Conservation (phyloP, 129 eudicot species). For the Saposhnikovia divaricata region DNA sequence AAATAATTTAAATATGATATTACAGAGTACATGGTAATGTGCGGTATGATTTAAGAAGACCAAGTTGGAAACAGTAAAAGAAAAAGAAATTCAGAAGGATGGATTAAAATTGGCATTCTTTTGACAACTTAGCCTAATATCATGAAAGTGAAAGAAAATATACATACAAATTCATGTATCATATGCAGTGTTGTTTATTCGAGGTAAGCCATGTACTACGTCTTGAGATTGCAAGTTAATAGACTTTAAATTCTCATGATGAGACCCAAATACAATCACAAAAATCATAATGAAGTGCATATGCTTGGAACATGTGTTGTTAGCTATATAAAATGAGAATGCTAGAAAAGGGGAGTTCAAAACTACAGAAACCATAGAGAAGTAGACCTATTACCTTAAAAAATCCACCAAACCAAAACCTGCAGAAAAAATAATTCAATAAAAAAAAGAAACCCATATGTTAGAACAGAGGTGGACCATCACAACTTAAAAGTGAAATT, state of each 20-base stretch:
- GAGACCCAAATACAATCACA: background rate
- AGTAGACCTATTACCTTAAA: conserved; percentile 49
- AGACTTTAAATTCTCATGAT: background rate
- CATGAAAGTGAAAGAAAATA: background rate
- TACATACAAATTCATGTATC: background rate
- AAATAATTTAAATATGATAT: background rate
- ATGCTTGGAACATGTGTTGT: background rate
- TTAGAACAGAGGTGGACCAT: background rate
- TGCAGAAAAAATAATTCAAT: conserved; percentile 26
- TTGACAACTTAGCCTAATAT: background rate
- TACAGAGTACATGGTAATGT: background rate
- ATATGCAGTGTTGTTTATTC: background rate
- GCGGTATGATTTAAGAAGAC: background rate
- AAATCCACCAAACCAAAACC: conserved; percentile 94
- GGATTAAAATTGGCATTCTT: background rate
- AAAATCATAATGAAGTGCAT: background rate
- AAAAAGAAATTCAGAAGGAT: background rate
- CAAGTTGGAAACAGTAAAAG: background rate
- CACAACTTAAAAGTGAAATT: conserved; percentile 6
- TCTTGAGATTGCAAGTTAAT: background rate
- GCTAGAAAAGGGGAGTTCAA: background rate
- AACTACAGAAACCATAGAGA: conserved; percentile 10
- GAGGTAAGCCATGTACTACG: background rate
- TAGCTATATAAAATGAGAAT: background rate
- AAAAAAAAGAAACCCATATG: background rate